These are phyloP conservation scores for Claviceps sp. DNA, from an alignment of 2,329 filamentous ascomycete genomes.

Conservation along the genomic window DNA sequence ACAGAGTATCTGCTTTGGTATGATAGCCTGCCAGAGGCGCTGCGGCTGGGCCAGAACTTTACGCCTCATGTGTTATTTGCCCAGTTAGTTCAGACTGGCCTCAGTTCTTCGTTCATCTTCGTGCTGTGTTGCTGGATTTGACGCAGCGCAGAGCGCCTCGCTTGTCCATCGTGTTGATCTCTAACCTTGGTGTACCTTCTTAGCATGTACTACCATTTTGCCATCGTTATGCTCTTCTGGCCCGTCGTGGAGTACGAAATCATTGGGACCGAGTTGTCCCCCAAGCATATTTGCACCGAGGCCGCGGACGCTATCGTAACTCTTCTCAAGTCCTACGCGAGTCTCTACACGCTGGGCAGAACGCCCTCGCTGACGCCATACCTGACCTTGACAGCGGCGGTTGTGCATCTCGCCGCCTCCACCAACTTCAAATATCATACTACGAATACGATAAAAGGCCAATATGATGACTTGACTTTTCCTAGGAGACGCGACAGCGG, in stretches of 20 bases:
- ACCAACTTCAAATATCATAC: background rate
- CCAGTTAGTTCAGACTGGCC: constrained; percentile 39
- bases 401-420: constrained; percentile 41
- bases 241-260: constrained; percentile 52
- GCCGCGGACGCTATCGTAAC: constrained; percentile 44
- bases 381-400: constrained; percentile 42
- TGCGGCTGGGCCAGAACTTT: constrained; percentile 52
- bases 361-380: constrained; percentile 47
- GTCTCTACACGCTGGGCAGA: constrained; percentile 39
- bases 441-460: background rate
- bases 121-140: too few species aligned
- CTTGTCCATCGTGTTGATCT: background rate
- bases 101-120: too few species aligned
- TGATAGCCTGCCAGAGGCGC: constrained; percentile 46
- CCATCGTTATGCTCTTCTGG: constrained; percentile 54
- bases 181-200: background rate
- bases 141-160: background rate
- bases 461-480: background rate
- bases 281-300: constrained; percentile 51
- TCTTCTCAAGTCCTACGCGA: constrained; percentile 39
- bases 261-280: constrained; percentile 46
- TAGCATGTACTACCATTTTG: constrained; percentile 57
- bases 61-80: constrained; percentile 60
- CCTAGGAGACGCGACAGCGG: background rate
- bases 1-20: constrained; percentile 60